Percentiles rank a stretch among this genome's conserved stretches.
These are phyloP conservation scores for Bassia scoparia DNA, from an alignment of 148 eudicot species.

Conservation along the genomic window DNA sequence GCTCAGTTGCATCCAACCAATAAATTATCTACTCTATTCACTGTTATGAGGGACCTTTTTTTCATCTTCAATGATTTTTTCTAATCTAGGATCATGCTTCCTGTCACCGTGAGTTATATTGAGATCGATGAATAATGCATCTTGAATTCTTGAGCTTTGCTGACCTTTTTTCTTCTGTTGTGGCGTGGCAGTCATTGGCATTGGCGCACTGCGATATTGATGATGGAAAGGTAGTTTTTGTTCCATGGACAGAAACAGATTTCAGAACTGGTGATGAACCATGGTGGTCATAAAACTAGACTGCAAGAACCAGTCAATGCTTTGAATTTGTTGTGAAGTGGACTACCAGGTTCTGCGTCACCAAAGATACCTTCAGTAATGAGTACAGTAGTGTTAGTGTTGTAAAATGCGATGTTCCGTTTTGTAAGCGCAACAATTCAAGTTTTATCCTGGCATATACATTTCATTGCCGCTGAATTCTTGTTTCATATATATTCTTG, in stretches of 20 bases:
- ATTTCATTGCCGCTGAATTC: constrained; percentile 16
- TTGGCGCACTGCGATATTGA: constrained; percentile 50
- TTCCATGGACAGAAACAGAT: constrained; percentile 87
- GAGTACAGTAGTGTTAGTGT: constrained; percentile 8
- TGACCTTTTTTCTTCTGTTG: background rate
- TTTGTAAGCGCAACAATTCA: constrained; percentile 14
- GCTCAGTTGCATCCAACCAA: no score
- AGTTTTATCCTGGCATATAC: constrained; percentile 13
- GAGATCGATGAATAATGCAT: background rate
- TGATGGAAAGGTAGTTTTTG: constrained; percentile 74
- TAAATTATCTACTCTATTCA: no score
- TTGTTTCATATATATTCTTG: background rate
- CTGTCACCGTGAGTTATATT: background rate
- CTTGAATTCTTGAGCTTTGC: background rate
- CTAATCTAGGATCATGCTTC: background rate
- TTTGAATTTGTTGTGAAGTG: constrained; percentile 3
- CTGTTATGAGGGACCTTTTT: no score
- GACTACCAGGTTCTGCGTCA: constrained; percentile 12
- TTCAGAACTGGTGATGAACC: constrained; percentile 84
- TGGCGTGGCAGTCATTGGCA: constrained; percentile 62
- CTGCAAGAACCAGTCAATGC: background rate
- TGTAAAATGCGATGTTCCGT: constrained; percentile 26
- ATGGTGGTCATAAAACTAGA: constrained; percentile 60
- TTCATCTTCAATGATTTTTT: no score
- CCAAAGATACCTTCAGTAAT: constrained; percentile 16